Percentiles rank a stretch among this genome's conserved stretches.
Evolutionary conservation across 176 grass and related monocot species (phyloP).

Genomic region (Hordeum marinum): DNA sequence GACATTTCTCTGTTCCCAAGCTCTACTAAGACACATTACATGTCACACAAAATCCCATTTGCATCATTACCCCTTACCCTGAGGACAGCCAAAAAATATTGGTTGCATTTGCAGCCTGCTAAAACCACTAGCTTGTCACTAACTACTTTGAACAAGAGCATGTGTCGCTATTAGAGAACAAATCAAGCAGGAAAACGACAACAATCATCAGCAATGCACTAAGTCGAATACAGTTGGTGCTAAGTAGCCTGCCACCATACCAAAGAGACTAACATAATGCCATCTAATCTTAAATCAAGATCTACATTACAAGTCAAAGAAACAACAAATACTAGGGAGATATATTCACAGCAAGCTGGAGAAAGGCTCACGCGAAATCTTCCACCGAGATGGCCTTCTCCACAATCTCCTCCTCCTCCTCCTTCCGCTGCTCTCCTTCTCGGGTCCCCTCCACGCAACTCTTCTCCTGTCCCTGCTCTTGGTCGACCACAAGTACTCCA

Average conservation of each 20-base stretch:
- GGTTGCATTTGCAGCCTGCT: neutral
- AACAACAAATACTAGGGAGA: neutral
- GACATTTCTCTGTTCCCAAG: neutral
- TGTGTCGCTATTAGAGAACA: neutral
- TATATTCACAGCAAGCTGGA: too few species aligned
- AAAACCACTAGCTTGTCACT: neutral
- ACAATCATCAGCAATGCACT: neutral
- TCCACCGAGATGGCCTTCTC: conserved; percentile 19
- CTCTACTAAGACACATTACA: neutral
- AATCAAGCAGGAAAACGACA: neutral
- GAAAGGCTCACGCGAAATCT: conserved; percentile 25
- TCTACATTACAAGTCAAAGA: neutral
- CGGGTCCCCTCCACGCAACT: conserved; percentile 20
- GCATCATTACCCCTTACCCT: too few species aligned
- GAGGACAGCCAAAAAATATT: neutral
- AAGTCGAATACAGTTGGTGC: neutral
- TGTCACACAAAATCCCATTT: neutral
- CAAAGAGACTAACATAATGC: too few species aligned
- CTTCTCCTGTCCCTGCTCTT: neutral
- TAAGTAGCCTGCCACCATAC: neutral
- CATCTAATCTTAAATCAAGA: neutral
- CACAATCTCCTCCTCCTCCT: neutral
- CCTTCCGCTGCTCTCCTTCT: neutral
- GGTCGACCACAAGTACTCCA: conserved; percentile 21
- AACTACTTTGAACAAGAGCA: neutral